Evolutionary conservation across 139 green algal species (phyloP).

Genomic region (Penium margaritaceum): DNA sequence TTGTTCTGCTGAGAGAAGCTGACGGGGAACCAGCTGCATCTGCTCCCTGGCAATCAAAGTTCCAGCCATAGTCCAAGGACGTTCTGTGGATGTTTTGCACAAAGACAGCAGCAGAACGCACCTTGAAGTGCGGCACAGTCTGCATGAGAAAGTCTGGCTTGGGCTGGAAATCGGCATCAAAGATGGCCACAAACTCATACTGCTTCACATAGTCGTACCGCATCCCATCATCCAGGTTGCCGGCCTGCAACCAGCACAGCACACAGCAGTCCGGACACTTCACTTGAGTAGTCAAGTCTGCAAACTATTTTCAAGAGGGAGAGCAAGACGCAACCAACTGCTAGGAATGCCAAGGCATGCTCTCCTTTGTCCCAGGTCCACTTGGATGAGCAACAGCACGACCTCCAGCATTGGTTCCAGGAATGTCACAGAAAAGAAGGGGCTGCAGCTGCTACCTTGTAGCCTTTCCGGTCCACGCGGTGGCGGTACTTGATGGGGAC

Average conservation of each 20-base stretch:
- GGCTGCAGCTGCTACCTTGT: constrained; percentile 34
- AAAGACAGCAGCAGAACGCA: constrained; percentile 17
- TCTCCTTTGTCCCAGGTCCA: background rate
- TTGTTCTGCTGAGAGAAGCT: too few species aligned
- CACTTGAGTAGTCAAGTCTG: too few species aligned
- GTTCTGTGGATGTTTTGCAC: too few species aligned
- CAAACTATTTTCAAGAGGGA: constrained; percentile 1
- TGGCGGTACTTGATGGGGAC: constrained; percentile 58
- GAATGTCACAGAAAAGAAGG: too few species aligned
- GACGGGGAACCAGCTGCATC: too few species aligned
- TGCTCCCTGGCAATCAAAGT: too few species aligned
- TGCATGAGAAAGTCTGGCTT: constrained; percentile 48
- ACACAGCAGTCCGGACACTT: too few species aligned
- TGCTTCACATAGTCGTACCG: constrained; percentile 37
- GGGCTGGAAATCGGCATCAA: constrained; percentile 83
- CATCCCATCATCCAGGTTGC: constrained; percentile 39
- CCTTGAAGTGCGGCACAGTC: constrained; percentile 44
- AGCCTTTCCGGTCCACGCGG: constrained; percentile 61
- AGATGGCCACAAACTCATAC: constrained; percentile 69
- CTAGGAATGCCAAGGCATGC: constrained; percentile 36
- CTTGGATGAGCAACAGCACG: background rate
- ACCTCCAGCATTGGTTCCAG: too few species aligned
- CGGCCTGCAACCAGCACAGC: constrained; percentile 14
- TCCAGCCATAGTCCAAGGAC: too few species aligned
- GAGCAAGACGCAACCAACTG: constrained; percentile 70